phyloP scores from a whole-genome alignment of 2,329 filamentous ascomycete species.

The Diplodia intermedia region DNA sequence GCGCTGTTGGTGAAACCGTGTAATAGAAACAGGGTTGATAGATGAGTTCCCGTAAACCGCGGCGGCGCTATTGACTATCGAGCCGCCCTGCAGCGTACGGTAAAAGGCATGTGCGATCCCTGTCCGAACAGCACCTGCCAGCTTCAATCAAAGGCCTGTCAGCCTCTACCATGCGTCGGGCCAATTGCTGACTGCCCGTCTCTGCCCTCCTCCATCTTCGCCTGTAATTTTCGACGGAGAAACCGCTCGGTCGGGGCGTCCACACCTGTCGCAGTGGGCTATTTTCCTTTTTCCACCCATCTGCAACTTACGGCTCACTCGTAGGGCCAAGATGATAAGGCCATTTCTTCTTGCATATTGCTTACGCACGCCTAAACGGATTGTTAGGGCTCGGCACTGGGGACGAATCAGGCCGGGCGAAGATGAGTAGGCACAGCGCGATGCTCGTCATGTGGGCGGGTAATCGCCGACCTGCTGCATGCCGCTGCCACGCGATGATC shows the following conservation, averaged over 20 bases:
- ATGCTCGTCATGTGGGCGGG: slow-evolving; percentile 7
- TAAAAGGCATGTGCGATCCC: slow-evolving; percentile 2
- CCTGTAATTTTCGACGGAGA: neutral
- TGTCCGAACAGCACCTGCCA: neutral
- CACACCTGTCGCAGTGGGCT: neutral
- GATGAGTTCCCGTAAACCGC: neutral
- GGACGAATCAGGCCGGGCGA: neutral
- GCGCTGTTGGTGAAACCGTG: neutral
- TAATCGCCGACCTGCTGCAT: slow-evolving; percentile 16
- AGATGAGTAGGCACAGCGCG: neutral
- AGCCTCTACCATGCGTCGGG: neutral
- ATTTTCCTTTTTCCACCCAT: slow-evolving; percentile 12
- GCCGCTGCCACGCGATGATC: slow-evolving; percentile 1
- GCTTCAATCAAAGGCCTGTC: neutral
- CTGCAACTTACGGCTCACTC: neutral
- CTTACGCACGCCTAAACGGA: neutral
- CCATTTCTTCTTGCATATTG: neutral
- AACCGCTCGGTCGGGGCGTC: neutral
- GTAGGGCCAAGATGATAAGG: neutral
- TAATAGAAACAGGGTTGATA: neutral
- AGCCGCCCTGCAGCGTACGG: slow-evolving; percentile 9
- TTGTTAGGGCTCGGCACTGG: neutral
- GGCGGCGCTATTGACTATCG: neutral
- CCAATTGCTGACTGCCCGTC: slow-evolving; percentile 17
- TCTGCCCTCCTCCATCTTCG: slow-evolving; percentile 1